These are phyloP conservation scores for Talaromyces sp. DNA, from an alignment of 2,329 filamentous ascomycete genomes.

Conservation along the genomic window DNA sequence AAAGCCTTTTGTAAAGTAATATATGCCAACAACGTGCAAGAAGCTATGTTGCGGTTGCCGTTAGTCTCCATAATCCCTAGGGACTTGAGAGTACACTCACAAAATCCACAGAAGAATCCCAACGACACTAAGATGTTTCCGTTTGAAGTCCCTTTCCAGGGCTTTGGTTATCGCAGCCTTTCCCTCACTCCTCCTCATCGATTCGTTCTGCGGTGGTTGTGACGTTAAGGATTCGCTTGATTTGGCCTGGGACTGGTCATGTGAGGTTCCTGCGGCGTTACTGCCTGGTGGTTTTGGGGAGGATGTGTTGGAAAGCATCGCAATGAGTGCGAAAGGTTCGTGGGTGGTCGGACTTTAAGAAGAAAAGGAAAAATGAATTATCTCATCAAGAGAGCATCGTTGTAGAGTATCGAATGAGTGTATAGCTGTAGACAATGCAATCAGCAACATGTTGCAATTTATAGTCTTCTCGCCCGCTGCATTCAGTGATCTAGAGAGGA, in stretches of 20 bases:
- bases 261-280: background rate
- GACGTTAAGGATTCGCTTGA: background rate
- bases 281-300: background rate
- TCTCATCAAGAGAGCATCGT: constrained; percentile 4
- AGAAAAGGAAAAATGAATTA: background rate
- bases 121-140: constrained; percentile 34
- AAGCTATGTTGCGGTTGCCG: constrained; percentile 37
- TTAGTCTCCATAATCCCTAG: background rate
- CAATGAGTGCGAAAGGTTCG: background rate
- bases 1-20: constrained; percentile 92
- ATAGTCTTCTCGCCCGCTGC: background rate
- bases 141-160: constrained; percentile 36
- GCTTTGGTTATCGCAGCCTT: constrained; percentile 26
- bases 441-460: background rate
- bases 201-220: background rate
- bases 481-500: background rate
- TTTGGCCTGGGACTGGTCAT: background rate
- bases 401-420: background rate
- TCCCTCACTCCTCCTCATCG: background rate
- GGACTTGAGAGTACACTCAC: constrained; percentile 25
- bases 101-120: constrained; percentile 38
- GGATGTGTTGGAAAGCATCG: constrained; percentile 1
- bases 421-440: background rate
- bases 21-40: constrained; percentile 75
- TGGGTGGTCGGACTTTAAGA: background rate